Evolutionary conservation across 805 yeast genomes (phyloP), one percentile per base, ranked within the genome.

Genomic region (Metschnikowia henanensis): DNA sequence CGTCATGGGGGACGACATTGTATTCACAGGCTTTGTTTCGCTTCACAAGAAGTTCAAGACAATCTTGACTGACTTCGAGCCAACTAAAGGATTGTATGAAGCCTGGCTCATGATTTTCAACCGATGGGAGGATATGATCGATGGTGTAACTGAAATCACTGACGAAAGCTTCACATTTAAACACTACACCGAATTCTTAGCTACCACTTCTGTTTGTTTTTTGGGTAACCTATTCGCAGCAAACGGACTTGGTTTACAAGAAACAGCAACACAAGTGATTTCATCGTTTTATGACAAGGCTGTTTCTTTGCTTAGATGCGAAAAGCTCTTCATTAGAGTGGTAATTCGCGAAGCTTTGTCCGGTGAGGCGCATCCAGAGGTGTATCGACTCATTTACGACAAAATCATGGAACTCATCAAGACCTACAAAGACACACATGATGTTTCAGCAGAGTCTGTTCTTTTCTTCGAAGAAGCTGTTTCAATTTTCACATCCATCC

Each of bases 21-120:
- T 82, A 1, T 77, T 84, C 31, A 80, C 87, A 0, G 91, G 94
- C 22, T 73, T 82, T 17, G 81, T 84, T 22, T 90, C 95, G 0
- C 71, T 85, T 28, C 90, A 86, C 56, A 84, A 85, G 57, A 76
- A 80, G 46, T 63, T 85, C 40, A 72, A 86, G 57, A 38, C 39
- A n/a, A 43, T 55, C 8, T 64, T 54, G 53, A 65, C 39, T 48
- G 66, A 51, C 47, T 64, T 50, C 30, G 62, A 48, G 46, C 80
- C 67, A 47, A 72, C 66, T 38, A 65, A 48, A 8, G 70, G 77
- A 22, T 54, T 71, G 19, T 65, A 57, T 43, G 66, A 67, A 35
- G 67, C 66, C 5, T 71, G 75, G 76, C 36, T 63, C 10, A 53
- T 66, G n/a, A 74, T 82, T 46, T 81, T 74, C 55, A 69, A 70